A percentile compares a stretch with the other conserved stretches of the same genome.
Conservation (phyloP, 352 stramenopile species). For the Pythium oligandrum region DNA sequence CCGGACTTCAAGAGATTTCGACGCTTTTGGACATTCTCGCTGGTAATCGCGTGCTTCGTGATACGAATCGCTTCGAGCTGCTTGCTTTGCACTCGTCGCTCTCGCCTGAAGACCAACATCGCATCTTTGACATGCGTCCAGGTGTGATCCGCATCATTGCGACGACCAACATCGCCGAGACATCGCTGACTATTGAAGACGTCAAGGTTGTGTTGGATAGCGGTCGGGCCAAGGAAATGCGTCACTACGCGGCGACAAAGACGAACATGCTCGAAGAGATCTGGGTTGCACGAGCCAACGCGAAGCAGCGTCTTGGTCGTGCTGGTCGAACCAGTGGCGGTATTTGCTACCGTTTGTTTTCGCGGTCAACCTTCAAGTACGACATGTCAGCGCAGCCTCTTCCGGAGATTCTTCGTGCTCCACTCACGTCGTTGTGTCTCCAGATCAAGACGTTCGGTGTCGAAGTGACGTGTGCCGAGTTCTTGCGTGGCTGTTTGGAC, state of each 20-base stretch:
- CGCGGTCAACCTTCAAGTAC: constrained; percentile 63
- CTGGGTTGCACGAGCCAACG: constrained; percentile 88
- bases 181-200: constrained; percentile 94
- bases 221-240: constrained; percentile 92
- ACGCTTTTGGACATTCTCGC: constrained; percentile 70
- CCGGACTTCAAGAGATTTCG: constrained; percentile 93
- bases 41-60: constrained; percentile 44
- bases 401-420: constrained; percentile 95
- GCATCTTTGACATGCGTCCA: constrained; percentile 82
- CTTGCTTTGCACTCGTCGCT: constrained; percentile 93
- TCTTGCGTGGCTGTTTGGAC: constrained; percentile 91
- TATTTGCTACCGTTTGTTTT: constrained; percentile 88
- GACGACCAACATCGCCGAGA: constrained; percentile 97
- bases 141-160: constrained; percentile 91
- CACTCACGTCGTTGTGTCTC: constrained; percentile 94
- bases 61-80: constrained; percentile 55
- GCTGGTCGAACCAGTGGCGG: constrained; percentile 91
- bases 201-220: constrained; percentile 95
- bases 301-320: constrained; percentile 86
- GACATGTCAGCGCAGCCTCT: constrained; percentile 79
- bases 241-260: constrained; percentile 69
- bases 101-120: constrained; percentile 90
- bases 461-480: constrained; percentile 67
- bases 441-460: constrained; percentile 90
- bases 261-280: constrained; percentile 90